Evolutionary conservation across 306 rosid species (phyloP).

Genomic region (Pyrus bretschneideri): DNA sequence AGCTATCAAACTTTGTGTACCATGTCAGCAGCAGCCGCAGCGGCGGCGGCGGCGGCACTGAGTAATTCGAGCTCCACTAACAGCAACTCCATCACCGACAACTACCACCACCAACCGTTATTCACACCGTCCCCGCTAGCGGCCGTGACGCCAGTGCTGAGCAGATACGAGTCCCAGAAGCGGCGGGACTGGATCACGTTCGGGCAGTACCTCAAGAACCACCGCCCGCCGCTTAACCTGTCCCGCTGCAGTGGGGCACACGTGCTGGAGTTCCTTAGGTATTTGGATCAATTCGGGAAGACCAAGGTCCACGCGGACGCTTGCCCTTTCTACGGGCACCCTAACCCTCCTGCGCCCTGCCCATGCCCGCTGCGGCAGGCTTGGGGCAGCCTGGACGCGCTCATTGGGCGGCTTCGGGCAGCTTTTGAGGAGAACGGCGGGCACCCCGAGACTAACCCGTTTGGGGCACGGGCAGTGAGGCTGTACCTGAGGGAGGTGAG

Average conservation of each 20-base stretch:
- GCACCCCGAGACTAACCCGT: constrained; percentile 72
- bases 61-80: constrained; percentile 7
- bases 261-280: constrained; percentile 71
- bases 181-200: constrained; percentile 88
- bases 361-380: constrained; percentile 85
- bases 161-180: constrained; percentile 80
- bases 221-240: constrained; percentile 66
- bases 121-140: neutral
- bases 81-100: constrained; percentile 3
- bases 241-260: constrained; percentile 70
- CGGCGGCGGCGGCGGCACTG: constrained; percentile 6
- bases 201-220: constrained; percentile 84
- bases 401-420: constrained; percentile 81
- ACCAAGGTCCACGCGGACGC: constrained; percentile 64
- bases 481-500: constrained; percentile 66
- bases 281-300: constrained; percentile 78
- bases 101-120: neutral
- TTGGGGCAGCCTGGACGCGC: constrained; percentile 86
- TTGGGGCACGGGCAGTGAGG: constrained; percentile 68
- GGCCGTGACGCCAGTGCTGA: constrained; percentile 19
- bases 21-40: constrained; percentile 38
- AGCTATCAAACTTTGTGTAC: neutral
- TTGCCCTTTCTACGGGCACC: constrained; percentile 74
- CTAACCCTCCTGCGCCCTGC: constrained; percentile 74
- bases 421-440: constrained; percentile 97